Evolutionary conservation across 306 rosid species (phyloP).

Genomic region (Clitoria ternatea): DNA sequence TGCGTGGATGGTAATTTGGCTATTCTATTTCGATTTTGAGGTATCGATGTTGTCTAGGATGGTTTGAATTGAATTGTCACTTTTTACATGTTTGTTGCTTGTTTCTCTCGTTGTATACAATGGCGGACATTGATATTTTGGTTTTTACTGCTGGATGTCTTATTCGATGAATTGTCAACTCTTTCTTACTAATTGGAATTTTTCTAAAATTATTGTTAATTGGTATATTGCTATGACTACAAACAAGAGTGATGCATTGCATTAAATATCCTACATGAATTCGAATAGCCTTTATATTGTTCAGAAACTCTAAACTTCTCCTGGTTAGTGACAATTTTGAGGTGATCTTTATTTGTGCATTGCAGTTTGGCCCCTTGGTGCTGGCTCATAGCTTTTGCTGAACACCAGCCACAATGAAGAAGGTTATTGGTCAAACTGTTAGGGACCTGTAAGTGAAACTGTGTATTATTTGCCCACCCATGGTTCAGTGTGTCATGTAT

Average conservation of each 20-base stretch:
- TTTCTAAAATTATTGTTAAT: not conserved
- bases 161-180: not conserved
- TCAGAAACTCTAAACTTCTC: conserved; percentile 16
- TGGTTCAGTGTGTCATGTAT: not conserved
- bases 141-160: not conserved
- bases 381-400: conserved; percentile 26
- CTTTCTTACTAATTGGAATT: not conserved
- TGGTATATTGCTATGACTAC: not conserved
- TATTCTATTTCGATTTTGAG: not conserved
- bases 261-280: not conserved
- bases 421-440: conserved; percentile 92
- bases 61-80: no score
- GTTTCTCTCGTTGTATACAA: not conserved
- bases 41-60: not conserved
- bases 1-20: conserved; percentile 1
- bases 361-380: conserved; percentile 33
- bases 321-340: not conserved
- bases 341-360: conserved; percentile 19
- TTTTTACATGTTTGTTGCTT: not conserved
- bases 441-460: conserved; percentile 83
- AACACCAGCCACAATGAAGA: conserved; percentile 68
- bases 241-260: not conserved
- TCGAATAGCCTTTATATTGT: not conserved
- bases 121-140: not conserved
- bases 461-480: not conserved